phyloP scores from a whole-genome alignment of 345 rosid species.

The Salix arbutifolia region DNA sequence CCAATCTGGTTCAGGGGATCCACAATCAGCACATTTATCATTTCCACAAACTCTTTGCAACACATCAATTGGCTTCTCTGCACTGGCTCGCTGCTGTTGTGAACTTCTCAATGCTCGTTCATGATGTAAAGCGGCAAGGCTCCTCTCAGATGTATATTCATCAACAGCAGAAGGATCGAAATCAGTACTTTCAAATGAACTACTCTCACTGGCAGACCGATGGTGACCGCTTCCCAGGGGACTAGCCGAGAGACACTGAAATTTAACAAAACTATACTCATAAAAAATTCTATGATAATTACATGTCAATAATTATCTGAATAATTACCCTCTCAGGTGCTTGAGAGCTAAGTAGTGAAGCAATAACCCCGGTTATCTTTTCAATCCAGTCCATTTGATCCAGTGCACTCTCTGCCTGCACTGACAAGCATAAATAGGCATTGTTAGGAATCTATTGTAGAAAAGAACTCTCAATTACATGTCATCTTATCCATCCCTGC shows the following conservation, averaged over 20 bases:
- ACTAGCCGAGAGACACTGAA: slow-evolving; percentile 72
- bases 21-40: slow-evolving; percentile 98
- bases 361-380: slow-evolving; percentile 97
- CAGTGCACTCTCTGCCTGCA: slow-evolving; percentile 97
- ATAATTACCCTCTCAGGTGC: slow-evolving; percentile 79
- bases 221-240: slow-evolving; percentile 90
- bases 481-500: background rate
- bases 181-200: slow-evolving; percentile 94
- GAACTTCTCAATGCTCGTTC: slow-evolving; percentile 61
- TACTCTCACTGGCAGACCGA: slow-evolving; percentile 93
- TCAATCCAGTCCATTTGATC: slow-evolving; percentile 99
- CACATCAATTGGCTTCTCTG: slow-evolving; percentile 91
- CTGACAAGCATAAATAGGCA: slow-evolving; percentile 58
- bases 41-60: slow-evolving; percentile 78
- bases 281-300: slow-evolving; percentile 8
- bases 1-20: slow-evolving; percentile 98
- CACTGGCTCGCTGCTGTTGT: slow-evolving; percentile 61
- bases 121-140: slow-evolving; percentile 45
- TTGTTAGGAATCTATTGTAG: slow-evolving; percentile 28
- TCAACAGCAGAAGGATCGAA: slow-evolving; percentile 77
- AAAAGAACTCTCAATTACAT: background rate
- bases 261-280: slow-evolving; percentile 22
- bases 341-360: slow-evolving; percentile 94
- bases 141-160: slow-evolving; percentile 70
- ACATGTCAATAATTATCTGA: slow-evolving; percentile 9